A percentile compares a stretch with the other conserved stretches of the same genome.
Conservation (phyloP, 768 basidiomycete genomes). For the Mycena chlorophos region DNA sequence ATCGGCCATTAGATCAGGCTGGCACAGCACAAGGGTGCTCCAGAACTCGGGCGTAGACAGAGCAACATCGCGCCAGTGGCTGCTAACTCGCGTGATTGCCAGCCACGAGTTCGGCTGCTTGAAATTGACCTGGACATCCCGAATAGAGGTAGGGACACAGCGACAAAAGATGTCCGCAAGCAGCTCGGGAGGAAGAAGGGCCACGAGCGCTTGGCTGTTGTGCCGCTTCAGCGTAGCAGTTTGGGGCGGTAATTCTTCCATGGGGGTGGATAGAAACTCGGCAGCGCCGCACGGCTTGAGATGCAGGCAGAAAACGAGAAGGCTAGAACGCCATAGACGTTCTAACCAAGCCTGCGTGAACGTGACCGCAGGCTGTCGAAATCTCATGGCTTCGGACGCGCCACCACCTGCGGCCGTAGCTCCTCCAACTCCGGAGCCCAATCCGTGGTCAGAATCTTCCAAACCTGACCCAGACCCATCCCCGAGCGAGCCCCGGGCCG, state of each 20-base stretch:
- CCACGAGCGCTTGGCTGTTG: slow-evolving; percentile 16
- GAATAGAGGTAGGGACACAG: slow-evolving; percentile 14
- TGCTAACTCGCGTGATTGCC: slow-evolving; percentile 13
- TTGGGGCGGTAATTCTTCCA: too few relatives aligned
- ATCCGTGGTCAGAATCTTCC: slow-evolving; percentile 39
- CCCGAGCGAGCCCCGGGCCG: slow-evolving; percentile 23
- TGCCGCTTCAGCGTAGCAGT: too few relatives aligned
- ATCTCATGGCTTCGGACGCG: slow-evolving; percentile 17
- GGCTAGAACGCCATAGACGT: too few relatives aligned
- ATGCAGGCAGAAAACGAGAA: too few relatives aligned
- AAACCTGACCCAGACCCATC: slow-evolving; percentile 22
- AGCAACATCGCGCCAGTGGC: slow-evolving; percentile 19
- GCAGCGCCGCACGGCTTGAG: too few relatives aligned
- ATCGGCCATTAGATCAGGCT: too few relatives aligned
- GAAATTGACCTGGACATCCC: slow-evolving; percentile 4
- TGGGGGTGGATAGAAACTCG: too few relatives aligned
- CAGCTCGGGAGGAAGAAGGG: slow-evolving; percentile 20
- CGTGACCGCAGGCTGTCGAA: background rate
- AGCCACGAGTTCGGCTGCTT: slow-evolving; percentile 12
- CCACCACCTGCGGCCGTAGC: background rate
- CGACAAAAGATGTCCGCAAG: slow-evolving; percentile 20
- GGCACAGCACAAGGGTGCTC: slow-evolving; percentile 18
- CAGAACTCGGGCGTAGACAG: slow-evolving; percentile 21
- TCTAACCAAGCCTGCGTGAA: too few relatives aligned
- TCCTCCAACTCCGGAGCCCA: slow-evolving; percentile 31